A percentile compares a stretch with the other conserved stretches of the same genome.
These are phyloP conservation scores for Exophiala sideris DNA, from an alignment of 2,329 filamentous ascomycete genomes.

Conservation along the genomic window DNA sequence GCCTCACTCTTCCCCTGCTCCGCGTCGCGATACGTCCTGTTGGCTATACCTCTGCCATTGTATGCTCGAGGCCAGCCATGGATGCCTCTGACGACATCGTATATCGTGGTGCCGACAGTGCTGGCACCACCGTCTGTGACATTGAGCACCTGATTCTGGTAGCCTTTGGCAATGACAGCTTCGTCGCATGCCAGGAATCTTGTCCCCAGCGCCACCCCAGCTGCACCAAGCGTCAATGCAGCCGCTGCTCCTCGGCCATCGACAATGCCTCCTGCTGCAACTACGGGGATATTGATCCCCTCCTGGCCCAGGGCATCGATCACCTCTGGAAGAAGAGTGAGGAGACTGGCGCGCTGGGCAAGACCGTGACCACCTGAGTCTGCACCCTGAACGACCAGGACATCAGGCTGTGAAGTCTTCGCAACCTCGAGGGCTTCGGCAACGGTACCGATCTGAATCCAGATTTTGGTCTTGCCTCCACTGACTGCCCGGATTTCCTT, in stretches of 20 bases:
- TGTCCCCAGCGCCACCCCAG: conserved; percentile 60
- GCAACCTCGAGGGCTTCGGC: conserved; percentile 46
- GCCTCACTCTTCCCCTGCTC: conserved; percentile 37
- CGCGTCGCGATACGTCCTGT: conserved; percentile 50
- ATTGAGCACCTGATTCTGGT: conserved; percentile 48
- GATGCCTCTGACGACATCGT: conserved; percentile 55
- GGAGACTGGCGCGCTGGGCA: conserved; percentile 43
- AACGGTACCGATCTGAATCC: conserved; percentile 53
- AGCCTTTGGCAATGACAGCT: conserved; percentile 49
- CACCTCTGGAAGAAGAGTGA: conserved; percentile 52
- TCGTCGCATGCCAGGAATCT: conserved; percentile 57
- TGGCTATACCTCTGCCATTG: conserved; percentile 57
- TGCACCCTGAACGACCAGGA: conserved; percentile 51
- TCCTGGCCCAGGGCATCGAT: conserved; percentile 37
- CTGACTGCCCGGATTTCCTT: conserved; percentile 40
- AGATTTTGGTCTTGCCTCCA: conserved; percentile 44
- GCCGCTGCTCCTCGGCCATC: conserved; percentile 53
- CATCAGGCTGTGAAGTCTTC: conserved; percentile 42
- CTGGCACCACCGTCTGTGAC: conserved; percentile 51
- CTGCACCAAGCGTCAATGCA: conserved; percentile 50
- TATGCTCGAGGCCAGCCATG: conserved; percentile 57
- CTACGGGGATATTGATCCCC: conserved; percentile 38
- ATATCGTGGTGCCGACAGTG: conserved; percentile 52
- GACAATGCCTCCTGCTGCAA: conserved; percentile 54
- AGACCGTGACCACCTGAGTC: conserved; percentile 56